Conservation (phyloP, 768 basidiomycete species). For the Dentipellis fragilis region DNA sequence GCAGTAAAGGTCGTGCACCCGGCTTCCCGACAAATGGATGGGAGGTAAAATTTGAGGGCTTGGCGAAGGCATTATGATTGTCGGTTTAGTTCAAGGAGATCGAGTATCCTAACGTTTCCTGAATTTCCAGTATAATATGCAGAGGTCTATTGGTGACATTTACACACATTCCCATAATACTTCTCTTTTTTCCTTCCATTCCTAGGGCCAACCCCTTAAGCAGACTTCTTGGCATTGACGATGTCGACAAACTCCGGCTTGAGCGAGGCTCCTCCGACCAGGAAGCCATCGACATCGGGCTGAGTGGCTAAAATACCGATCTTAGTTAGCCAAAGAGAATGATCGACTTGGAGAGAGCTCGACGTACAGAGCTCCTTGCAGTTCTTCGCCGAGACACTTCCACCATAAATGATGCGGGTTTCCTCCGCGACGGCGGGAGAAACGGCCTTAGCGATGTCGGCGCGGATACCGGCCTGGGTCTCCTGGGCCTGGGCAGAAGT, state of each 20-base stretch:
- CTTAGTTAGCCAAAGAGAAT: background rate
- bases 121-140: too few species aligned
- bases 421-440: constrained; percentile 58
- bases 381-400: constrained; percentile 86
- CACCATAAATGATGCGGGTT: constrained; percentile 91
- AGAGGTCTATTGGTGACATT: background rate
- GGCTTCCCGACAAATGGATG: constrained; percentile 25
- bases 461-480: constrained; percentile 75
- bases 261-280: constrained; percentile 94
- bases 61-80: background rate
- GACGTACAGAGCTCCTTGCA: constrained; percentile 75
- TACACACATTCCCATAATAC: background rate
- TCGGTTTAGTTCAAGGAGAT: background rate
- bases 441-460: constrained; percentile 56
- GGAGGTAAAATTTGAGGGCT: background rate
- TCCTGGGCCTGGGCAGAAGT: constrained; percentile 90
- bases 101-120: background rate
- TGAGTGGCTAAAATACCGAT: constrained; percentile 41
- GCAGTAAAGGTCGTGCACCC: constrained; percentile 23
- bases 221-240: constrained; percentile 53
- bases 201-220: background rate
- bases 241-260: constrained; percentile 96
- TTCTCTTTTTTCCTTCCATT: background rate
- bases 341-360: background rate
- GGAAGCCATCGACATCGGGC: constrained; percentile 91